Evolutionary conservation across 306 rosid genomes (phyloP).

Genomic region (Sphenostylis stenocarpa): DNA sequence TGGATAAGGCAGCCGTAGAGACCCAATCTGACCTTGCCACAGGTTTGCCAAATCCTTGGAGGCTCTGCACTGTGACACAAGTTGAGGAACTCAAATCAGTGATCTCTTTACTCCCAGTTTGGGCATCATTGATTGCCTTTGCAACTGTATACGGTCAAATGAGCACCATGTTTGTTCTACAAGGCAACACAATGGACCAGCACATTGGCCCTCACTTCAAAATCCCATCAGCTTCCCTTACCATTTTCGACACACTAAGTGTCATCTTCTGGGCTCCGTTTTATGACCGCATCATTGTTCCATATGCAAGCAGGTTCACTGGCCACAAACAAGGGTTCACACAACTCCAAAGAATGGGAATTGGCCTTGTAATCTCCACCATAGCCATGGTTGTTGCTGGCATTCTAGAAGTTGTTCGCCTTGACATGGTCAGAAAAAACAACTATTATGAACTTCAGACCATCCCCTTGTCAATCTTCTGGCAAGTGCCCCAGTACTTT

Average conservation of each 20-base stretch:
- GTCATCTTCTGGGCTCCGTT: conserved; percentile 75
- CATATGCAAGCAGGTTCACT: conserved; percentile 56
- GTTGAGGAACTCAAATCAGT: conserved; percentile 82
- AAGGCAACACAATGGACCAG: conserved; percentile 84
- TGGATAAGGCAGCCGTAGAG: conserved; percentile 79
- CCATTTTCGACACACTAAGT: conserved; percentile 77
- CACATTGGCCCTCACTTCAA: conserved; percentile 66
- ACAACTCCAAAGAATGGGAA: conserved; percentile 80
- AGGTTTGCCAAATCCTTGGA: conserved; percentile 58
- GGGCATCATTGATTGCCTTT: conserved; percentile 77
- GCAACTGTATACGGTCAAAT: conserved; percentile 78
- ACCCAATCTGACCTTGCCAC: conserved; percentile 35
- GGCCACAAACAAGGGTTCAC: conserved; percentile 76
- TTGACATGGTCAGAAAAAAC: conserved; percentile 42
- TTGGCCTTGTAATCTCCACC: conserved; percentile 67
- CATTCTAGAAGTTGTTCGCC: conserved; percentile 65
- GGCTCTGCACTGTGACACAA: conserved; percentile 80
- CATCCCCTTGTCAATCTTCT: conserved; percentile 78
- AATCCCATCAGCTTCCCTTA: conserved; percentile 84
- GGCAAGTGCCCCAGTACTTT: conserved; percentile 88
- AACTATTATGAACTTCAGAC: conserved; percentile 54
- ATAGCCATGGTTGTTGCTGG: conserved; percentile 72
- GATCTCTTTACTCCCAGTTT: conserved; percentile 64
- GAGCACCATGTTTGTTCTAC: conserved; percentile 87
- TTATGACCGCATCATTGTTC: conserved; percentile 64